Evolutionary conservation across 225 moss, liverwort and hornwort genomes (phyloP).

Genomic region (Bryum argenteum): DNA sequence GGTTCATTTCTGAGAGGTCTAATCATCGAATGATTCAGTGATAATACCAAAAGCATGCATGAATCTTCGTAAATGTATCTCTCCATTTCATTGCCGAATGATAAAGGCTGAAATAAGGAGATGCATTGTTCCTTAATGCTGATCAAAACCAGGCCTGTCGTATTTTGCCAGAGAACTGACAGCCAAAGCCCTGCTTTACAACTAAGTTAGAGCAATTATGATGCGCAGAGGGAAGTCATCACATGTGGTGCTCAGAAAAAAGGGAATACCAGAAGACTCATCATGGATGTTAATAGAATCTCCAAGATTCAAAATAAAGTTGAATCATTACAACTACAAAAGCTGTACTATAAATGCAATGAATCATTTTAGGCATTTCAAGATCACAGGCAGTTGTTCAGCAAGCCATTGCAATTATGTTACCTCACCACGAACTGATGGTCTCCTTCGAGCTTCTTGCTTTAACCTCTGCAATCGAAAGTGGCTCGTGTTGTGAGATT

Average conservation of each 20-base stretch:
- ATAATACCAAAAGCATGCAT: background rate
- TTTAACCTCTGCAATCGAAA: background rate
- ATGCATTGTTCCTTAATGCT: background rate
- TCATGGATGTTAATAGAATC: background rate
- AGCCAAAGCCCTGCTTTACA: background rate
- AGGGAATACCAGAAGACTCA: too few species aligned
- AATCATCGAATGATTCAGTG: background rate
- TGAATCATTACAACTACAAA: background rate
- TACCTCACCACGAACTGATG: too few species aligned
- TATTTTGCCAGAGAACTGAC: slow-evolving; percentile 12
- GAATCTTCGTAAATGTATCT: too few species aligned
- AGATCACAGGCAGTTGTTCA: too few species aligned
- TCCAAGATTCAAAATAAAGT: background rate
- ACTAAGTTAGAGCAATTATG: background rate
- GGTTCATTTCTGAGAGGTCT: background rate
- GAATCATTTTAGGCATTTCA: background rate
- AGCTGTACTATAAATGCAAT: background rate
- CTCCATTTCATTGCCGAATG: too few species aligned
- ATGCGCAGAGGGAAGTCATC: background rate
- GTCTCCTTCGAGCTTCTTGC: too few species aligned
- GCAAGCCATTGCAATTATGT: too few species aligned
- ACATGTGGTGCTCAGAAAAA: too few species aligned
- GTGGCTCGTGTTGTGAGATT: background rate
- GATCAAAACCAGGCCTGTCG: too few species aligned
- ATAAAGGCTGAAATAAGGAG: too few species aligned